Evolutionary conservation across 129 eudicot species (phyloP).

Genomic region (Saposhnikovia divaricata): DNA sequence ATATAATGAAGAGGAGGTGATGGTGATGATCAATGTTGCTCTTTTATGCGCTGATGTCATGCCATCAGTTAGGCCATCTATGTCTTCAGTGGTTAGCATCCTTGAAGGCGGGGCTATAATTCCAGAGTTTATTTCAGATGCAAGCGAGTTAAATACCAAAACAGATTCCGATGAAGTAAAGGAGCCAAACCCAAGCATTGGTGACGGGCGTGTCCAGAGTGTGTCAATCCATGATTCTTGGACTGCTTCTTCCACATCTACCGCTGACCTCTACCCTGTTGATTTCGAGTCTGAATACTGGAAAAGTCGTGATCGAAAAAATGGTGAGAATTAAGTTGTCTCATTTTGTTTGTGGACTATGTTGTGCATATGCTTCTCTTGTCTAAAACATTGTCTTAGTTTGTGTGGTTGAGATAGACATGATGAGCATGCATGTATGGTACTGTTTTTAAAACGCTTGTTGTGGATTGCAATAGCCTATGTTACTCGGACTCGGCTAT

Average conservation of each 20-base stretch:
- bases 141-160: neutral
- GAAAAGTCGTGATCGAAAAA: neutral
- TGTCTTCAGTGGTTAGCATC: slow-evolving; percentile 44
- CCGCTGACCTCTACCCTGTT: slow-evolving; percentile 4
- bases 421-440: no score
- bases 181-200: neutral
- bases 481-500: no score
- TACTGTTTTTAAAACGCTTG: neutral
- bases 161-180: neutral
- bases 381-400: neutral
- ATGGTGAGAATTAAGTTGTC: neutral
- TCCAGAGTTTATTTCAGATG: neutral
- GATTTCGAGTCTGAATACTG: slow-evolving; percentile 8
- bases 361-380: neutral
- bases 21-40: slow-evolving; percentile 19
- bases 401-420: neutral
- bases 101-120: slow-evolving; percentile 23
- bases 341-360: neutral
- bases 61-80: slow-evolving; percentile 28
- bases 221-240: slow-evolving; percentile 25
- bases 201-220: slow-evolving; percentile 7
- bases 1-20: slow-evolving; percentile 22
- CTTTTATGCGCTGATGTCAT: slow-evolving; percentile 23
- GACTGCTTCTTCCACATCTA: slow-evolving; percentile 17
- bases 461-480: neutral